phyloP scores from a whole-genome alignment of 2,329 filamentous ascomycete genomes.

The Ophiostoma himal-ulmi region DNA sequence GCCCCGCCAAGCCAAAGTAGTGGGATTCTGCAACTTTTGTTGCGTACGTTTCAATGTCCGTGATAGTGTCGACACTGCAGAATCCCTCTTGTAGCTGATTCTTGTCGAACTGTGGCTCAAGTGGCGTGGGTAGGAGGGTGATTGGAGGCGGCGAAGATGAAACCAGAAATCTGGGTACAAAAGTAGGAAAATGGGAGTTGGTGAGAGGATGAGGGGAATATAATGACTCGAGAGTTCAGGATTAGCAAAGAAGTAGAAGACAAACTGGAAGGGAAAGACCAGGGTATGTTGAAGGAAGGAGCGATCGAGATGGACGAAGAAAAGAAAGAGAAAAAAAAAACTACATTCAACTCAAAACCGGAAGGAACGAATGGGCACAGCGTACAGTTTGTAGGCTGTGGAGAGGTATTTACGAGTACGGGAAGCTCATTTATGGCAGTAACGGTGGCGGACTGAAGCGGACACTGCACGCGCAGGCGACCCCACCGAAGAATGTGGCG shows the following conservation, averaged over 20 bases:
- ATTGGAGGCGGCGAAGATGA: neutral
- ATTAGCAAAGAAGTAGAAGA: neutral
- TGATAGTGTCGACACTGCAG: neutral
- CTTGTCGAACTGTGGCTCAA: neutral
- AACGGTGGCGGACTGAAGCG: slow-evolving; percentile 12
- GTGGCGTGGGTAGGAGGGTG: neutral
- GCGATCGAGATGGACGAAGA: neutral
- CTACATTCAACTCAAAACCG: neutral
- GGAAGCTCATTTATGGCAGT: slow-evolving; percentile 15
- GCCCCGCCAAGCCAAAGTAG: slow-evolving; percentile 24
- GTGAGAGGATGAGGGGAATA: neutral
- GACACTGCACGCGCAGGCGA: slow-evolving; percentile 6
- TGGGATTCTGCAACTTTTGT: slow-evolving; percentile 17
- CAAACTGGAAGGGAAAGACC: neutral
- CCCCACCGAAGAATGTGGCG: slow-evolving; percentile 13
- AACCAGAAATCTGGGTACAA: neutral
- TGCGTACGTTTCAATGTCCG: slow-evolving; percentile 16
- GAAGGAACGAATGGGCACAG: neutral
- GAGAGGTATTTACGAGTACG: slow-evolving; percentile 13
- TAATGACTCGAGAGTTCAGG: neutral
- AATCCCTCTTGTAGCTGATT: neutral
- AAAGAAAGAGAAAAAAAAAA: neutral
- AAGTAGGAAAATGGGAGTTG: neutral
- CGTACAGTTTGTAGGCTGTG: neutral
- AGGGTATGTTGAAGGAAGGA: neutral